phyloP scores from a whole-genome alignment of 2,329 filamentous ascomycete species.

The Seiridium cupressi region DNA sequence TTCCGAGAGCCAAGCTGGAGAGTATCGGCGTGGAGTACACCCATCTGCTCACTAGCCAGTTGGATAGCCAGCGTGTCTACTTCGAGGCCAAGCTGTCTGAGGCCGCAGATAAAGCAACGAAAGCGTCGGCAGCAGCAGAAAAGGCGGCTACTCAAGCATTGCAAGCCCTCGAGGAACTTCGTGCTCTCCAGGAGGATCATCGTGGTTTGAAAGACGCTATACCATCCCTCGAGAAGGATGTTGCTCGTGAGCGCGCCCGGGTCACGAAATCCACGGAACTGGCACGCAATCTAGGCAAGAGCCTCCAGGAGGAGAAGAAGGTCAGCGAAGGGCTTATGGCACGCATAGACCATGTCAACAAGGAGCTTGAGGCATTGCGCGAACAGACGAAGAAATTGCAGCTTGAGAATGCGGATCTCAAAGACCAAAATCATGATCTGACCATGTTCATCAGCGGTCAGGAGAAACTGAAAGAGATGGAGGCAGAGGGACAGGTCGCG shows the following conservation, averaged over 20 bases:
- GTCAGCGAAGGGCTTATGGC: conserved; percentile 79
- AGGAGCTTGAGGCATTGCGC: conserved; percentile 56
- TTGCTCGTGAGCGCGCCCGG: conserved; percentile 65
- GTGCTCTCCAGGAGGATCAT: conserved; percentile 52
- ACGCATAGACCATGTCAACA: conserved; percentile 73
- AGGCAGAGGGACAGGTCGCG: conserved; percentile 55
- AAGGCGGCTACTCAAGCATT: conserved; percentile 52
- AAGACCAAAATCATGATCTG: conserved; percentile 84
- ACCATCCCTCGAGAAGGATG: conserved; percentile 68
- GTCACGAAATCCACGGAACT: conserved; percentile 72
- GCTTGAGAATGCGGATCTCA: conserved; percentile 67
- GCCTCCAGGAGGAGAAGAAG: conserved; percentile 82
- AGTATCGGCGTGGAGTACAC: conserved; percentile 93
- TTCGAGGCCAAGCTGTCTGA: conserved; percentile 92
- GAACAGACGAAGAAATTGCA: conserved; percentile 57
- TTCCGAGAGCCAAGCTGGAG: conserved; percentile 67
- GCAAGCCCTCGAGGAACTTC: conserved; percentile 48
- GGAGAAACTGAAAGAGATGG: conserved; percentile 74
- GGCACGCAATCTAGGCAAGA: conserved; percentile 71
- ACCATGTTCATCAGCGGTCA: conserved; percentile 83
- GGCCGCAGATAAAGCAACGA: conserved; percentile 82
- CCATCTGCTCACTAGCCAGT: conserved; percentile 85
- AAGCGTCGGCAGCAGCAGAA: conserved; percentile 67
- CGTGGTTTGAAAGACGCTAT: conserved; percentile 56
- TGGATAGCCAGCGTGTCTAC: conserved; percentile 89